phyloP scores from a whole-genome alignment of 768 basidiomycete genomes.

The Zangia roseola region DNA sequence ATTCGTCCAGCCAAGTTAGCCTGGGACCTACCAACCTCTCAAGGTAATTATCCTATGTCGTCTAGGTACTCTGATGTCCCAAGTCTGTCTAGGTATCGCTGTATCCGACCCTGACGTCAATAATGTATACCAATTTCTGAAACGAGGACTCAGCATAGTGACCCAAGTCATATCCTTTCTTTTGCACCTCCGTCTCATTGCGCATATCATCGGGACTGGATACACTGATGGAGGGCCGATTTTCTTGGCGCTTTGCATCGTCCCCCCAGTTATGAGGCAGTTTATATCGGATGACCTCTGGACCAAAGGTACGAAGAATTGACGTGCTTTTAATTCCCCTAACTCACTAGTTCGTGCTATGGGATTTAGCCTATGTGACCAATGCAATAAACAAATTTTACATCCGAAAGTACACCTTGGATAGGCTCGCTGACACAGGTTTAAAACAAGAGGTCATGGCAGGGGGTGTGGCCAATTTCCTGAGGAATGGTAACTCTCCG shows the following conservation, averaged over 20 bases:
- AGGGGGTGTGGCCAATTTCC: slow-evolving; percentile 13
- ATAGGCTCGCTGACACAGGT: background rate
- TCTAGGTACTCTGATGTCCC: background rate
- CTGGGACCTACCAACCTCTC: slow-evolving; percentile 23
- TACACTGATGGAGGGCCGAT: slow-evolving; percentile 19
- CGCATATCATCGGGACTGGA: slow-evolving; percentile 15
- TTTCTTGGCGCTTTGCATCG: slow-evolving; percentile 19
- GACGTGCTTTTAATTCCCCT: background rate
- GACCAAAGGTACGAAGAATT: slow-evolving; percentile 16
- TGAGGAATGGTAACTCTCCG: slow-evolving; percentile 11
- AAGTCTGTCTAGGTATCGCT: slow-evolving; percentile 6
- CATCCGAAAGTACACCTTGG: slow-evolving; percentile 21
- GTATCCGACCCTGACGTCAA: background rate
- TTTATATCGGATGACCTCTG: slow-evolving; percentile 13
- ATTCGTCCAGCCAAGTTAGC: slow-evolving; percentile 12
- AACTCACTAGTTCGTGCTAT: background rate
- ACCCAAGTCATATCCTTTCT: slow-evolving; percentile 18
- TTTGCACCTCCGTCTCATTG: slow-evolving; percentile 22
- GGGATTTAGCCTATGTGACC: slow-evolving; percentile 17
- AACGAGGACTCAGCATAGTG: slow-evolving; percentile 4
- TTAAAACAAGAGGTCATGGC: slow-evolving; percentile 25
- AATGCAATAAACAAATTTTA: slow-evolving; percentile 16
- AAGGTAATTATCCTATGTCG: slow-evolving; percentile 10
- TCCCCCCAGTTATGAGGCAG: slow-evolving; percentile 6
- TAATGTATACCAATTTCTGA: slow-evolving; percentile 12